Percentiles rank a stretch among this genome's conserved stretches.
Evolutionary conservation across 495 filamentous ascomycete genomes (phyloP).

Genomic region (Entonaema liquescens): DNA sequence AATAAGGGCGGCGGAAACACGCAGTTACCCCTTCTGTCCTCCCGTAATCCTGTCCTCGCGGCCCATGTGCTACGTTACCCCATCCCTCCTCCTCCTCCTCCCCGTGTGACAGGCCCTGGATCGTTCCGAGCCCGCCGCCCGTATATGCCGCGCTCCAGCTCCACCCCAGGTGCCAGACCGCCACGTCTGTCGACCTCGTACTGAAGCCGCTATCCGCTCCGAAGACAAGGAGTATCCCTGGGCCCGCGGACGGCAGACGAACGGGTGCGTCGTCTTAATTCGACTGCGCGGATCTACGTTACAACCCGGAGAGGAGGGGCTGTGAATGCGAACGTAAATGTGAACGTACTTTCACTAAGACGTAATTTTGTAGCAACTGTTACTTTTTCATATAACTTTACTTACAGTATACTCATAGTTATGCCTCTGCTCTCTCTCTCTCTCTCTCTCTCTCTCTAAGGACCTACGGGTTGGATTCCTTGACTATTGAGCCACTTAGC

Average conservation of each 20-base stretch:
- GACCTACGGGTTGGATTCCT: no score
- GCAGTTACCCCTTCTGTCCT: no score
- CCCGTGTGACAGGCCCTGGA: constrained; percentile 19
- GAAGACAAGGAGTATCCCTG: constrained; percentile 20
- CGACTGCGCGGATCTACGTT: neutral
- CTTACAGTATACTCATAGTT: neutral
- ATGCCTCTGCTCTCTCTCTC: neutral
- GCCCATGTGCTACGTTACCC: no score
- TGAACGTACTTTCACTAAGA: constrained; percentile 4
- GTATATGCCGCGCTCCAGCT: neutral
- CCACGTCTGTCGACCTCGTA: constrained; percentile 16
- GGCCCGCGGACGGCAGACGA: constrained; percentile 8
- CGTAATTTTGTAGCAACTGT: neutral
- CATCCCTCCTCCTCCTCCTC: neutral
- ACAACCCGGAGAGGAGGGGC: neutral
- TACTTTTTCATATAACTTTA: neutral
- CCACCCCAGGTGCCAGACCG: constrained; percentile 1
- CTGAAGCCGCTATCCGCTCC: constrained; percentile 23
- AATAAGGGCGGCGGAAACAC: constrained; percentile 21
- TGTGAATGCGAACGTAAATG: constrained; percentile 6
- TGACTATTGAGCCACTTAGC: neutral
- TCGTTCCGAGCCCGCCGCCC: constrained; percentile 5
- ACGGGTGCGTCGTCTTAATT: constrained; percentile 27
- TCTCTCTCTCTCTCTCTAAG: neutral
- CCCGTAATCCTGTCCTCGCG: no score